Conservation (phyloP, 768 basidiomycete genomes). For the Podaxis sp. region DNA sequence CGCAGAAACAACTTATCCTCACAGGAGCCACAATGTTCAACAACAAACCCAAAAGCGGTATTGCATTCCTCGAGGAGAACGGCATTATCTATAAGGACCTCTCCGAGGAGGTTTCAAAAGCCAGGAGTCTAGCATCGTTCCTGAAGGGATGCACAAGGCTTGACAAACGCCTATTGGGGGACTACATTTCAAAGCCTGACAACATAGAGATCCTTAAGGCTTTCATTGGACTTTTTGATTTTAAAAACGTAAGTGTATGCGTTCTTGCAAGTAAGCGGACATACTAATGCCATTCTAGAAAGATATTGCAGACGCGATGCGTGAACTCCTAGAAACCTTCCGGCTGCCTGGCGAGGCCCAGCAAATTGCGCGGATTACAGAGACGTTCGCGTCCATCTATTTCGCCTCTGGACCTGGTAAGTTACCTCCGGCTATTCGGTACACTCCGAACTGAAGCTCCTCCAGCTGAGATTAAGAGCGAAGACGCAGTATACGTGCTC, state of each 20-base stretch:
- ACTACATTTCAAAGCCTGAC: conserved; percentile 88
- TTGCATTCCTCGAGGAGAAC: conserved; percentile 91
- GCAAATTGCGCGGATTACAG: conserved; percentile 91
- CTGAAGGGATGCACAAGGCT: conserved; percentile 81
- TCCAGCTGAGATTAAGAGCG: conserved; percentile 81
- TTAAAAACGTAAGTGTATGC: conserved; percentile 64
- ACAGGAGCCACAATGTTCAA: conserved; percentile 89
- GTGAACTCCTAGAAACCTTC: conserved; percentile 91
- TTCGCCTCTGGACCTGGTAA: conserved; percentile 82
- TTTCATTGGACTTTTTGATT: conserved; percentile 88
- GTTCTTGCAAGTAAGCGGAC: background rate
- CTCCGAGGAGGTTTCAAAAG: conserved; percentile 52
- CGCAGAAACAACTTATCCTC: conserved; percentile 82
- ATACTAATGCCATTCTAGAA: conserved; percentile 51
- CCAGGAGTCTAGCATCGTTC: conserved; percentile 78
- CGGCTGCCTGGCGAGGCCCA: conserved; percentile 94
- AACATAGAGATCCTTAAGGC: conserved; percentile 82
- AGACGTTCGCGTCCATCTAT: conserved; percentile 90
- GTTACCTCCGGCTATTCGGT: conserved; percentile 20
- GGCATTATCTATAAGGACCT: conserved; percentile 78
- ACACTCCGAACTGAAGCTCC: conserved; percentile 2
- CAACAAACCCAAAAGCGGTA: conserved; percentile 84
- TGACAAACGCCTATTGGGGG: conserved; percentile 92
- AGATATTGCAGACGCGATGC: conserved; percentile 93
- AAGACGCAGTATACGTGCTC: conserved; percentile 93